Conservation (phyloP, 371 early-diverging fungal species). For the Rhizopus sp. region DNA sequence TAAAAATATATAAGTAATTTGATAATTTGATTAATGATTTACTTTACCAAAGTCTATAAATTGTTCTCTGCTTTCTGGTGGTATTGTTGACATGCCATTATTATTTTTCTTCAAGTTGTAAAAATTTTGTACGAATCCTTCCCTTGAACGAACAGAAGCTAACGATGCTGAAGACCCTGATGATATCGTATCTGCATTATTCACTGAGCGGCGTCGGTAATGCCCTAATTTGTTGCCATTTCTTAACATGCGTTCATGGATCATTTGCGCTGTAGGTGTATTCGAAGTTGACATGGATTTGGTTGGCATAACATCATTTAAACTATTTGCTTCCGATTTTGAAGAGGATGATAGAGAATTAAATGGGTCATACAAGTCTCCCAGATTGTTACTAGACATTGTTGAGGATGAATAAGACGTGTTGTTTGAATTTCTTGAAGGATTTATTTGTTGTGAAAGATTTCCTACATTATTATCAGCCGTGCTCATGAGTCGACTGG, state of each 20-base stretch:
- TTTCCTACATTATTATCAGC: conserved; percentile 1
- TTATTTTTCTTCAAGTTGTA: conserved; percentile 7
- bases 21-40: not conserved
- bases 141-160: conserved; percentile 8
- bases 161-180: conserved; percentile 7
- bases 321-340: not conserved
- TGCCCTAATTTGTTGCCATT: not conserved
- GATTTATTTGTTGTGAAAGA: not conserved
- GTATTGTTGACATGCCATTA: not conserved
- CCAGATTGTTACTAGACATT: not conserved
- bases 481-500: conserved; percentile 15
- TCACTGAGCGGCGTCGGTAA: not conserved
- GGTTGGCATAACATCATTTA: not conserved
- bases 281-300: not conserved
- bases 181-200: not conserved
- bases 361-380: conserved; percentile 23
- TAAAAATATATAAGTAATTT: not conserved
- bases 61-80: conserved; percentile 2
- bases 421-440: not conserved
- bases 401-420: not conserved
- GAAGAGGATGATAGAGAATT: conserved; percentile 19
- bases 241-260: conserved; percentile 22
- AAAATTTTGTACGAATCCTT: conserved; percentile 8
- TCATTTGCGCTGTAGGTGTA: conserved; percentile 20
- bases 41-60: conserved; percentile 33